Base-by-base conservation (phyloP, 164 flowering plant species). In the Warburgia ugandensis region DNA sequence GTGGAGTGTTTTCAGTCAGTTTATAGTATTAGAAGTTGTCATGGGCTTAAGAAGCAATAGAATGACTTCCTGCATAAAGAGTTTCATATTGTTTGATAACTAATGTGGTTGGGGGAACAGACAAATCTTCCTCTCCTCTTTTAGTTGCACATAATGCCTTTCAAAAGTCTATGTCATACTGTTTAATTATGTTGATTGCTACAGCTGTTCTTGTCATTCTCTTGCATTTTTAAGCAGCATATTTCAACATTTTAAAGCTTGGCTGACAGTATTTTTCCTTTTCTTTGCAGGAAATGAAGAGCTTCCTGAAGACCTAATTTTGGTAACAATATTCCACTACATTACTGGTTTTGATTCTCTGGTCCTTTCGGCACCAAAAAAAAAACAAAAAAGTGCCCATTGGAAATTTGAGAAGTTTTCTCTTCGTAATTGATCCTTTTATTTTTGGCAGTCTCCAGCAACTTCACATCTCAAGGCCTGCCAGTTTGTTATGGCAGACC, bases 381-480 rank as follows among this genome's bases (percentile, higher is more conserved):
- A n/a, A n/a, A n/a, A n/a, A n/a, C n/a, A n/a, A n/a, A n/a, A n/a
- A n/a, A n/a, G n/a, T 14, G 19, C 25, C 16, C 8, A 39, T 33
- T 46, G 31, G 27, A 30, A 19, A 29, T 49, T 26, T 21, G 10
- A 22, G 21, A 29, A 29, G 13, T 13, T 29, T 11, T 8, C 7
- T 3, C 30, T 27, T 36, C 38, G 31, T n/a, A 36, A 2, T 31
- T 39, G 12, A 6, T 43, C 2, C 27, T 38, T n/a, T 40, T 47
- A 20, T 48, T 60, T 61, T 20, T 57, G 40, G 31, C 86, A 94
- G 99, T 73, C 68, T 25, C 97, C 99, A 13, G 52, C 88, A 62
- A 94, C 94, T 52, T 86, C 99, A 29, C 95, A 86, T 75, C 57
- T 82, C 59, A 89, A 77, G 64, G 97, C 99, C 40, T 86, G 94